A percentile compares a stretch with the other conserved stretches of the same genome.
These are phyloP conservation scores for Dendryphion nanum DNA, from an alignment of 2,329 filamentous ascomycete genomes.

Conservation along the genomic window DNA sequence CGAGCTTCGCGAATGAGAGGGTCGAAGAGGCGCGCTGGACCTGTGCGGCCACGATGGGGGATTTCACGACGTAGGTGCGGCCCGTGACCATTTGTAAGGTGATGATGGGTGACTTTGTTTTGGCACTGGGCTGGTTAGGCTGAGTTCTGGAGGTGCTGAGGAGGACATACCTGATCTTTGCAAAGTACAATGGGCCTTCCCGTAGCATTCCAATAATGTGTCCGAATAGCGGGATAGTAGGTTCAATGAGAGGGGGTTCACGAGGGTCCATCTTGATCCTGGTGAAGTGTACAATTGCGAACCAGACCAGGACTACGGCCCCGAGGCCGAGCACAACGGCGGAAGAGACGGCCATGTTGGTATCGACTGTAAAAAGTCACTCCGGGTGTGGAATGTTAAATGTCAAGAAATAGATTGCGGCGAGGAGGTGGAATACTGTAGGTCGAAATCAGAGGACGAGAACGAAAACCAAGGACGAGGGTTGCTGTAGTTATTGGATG, in stretches of 20 bases:
- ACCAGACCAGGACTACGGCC: not conserved
- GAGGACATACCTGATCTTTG: conserved; percentile 37
- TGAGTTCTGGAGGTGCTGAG: not conserved
- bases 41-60: conserved; percentile 39
- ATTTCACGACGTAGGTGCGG: conserved; percentile 48
- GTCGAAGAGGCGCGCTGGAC: conserved; percentile 41
- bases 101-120: conserved; percentile 33
- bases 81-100: conserved; percentile 47
- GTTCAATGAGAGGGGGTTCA: conserved; percentile 46
- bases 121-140: conserved; percentile 11
- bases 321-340: not conserved
- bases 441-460: too few relatives aligned
- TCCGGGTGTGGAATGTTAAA: too few relatives aligned
- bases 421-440: too few relatives aligned
- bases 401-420: too few relatives aligned
- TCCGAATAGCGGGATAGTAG: conserved; percentile 46
- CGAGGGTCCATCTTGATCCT: conserved; percentile 19
- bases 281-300: not conserved
- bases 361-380: too few relatives aligned
- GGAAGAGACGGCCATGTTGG: not conserved
- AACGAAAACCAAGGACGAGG: too few relatives aligned
- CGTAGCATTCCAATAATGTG: conserved; percentile 47
- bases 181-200: conserved; percentile 34
- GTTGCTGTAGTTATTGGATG: too few relatives aligned
- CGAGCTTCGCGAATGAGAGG: conserved; percentile 46